phyloP scores from a whole-genome alignment of 345 rosid genomes.

The Acer saccharum region DNA sequence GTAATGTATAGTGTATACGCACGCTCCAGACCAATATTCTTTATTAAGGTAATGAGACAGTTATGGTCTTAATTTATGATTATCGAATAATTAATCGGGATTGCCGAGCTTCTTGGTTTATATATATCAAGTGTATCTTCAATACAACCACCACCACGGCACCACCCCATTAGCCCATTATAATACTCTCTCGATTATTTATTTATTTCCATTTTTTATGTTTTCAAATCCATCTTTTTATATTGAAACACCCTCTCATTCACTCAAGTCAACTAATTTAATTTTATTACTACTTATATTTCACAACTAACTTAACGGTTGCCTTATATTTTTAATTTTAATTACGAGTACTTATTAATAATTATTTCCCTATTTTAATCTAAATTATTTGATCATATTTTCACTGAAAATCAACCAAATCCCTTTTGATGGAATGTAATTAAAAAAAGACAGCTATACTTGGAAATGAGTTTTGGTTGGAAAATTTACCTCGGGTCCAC shows the following conservation, averaged over 20 bases:
- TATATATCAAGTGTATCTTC: too few species aligned
- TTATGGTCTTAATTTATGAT: not conserved
- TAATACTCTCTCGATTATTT: too few species aligned
- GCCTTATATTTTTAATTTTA: not conserved
- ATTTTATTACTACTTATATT: not conserved
- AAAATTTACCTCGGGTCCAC: too few species aligned
- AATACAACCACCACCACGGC: too few species aligned
- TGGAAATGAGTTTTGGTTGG: too few species aligned
- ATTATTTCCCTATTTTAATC: not conserved
- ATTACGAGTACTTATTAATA: not conserved
- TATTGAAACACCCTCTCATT: not conserved
- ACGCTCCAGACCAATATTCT: not conserved
- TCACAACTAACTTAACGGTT: not conserved
- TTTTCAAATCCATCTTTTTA: not conserved
- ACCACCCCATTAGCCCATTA: not conserved
- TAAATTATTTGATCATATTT: too few species aligned
- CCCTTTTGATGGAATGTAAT: not conserved
- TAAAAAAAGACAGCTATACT: not conserved
- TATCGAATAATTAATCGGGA: constrained; percentile 17
- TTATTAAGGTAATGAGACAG: not conserved
- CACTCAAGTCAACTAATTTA: not conserved
- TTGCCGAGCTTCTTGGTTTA: constrained; percentile 5
- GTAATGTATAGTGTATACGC: not conserved
- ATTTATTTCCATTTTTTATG: not conserved
- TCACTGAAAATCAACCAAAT: not conserved